Conservation (phyloP, 2,329 filamentous ascomycete species). For the Tolypocladium cylindrosporum region DNA sequence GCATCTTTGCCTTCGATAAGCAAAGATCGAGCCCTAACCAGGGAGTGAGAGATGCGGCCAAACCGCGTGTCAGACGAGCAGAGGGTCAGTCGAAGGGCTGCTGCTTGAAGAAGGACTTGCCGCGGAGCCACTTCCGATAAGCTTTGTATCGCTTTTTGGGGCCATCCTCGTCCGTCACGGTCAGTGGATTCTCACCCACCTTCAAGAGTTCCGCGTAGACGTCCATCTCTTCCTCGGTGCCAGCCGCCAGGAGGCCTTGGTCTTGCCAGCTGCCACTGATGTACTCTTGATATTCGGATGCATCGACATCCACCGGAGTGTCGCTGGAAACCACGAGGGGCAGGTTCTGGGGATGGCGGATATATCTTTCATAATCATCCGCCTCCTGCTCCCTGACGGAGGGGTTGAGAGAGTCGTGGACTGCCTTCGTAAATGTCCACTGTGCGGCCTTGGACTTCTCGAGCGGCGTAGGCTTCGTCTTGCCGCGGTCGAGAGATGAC, state of each 20-base stretch:
- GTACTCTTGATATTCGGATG: constrained; percentile 70
- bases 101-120: constrained; percentile 95
- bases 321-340: constrained; percentile 70
- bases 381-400: constrained; percentile 67
- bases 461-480: constrained; percentile 46
- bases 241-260: constrained; percentile 43
- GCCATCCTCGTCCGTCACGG: constrained; percentile 77
- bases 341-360: constrained; percentile 80
- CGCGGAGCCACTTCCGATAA: constrained; percentile 87
- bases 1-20: background rate
- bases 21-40: background rate
- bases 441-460: constrained; percentile 78
- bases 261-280: constrained; percentile 58
- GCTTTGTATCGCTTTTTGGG: constrained; percentile 94
- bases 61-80: background rate
- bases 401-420: constrained; percentile 77
- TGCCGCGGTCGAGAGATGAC: constrained; percentile 9
- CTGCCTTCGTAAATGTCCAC: constrained; percentile 80
- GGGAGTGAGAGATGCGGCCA: background rate
- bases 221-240: constrained; percentile 31
- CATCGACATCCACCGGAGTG: constrained; percentile 47
- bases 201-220: constrained; percentile 70
- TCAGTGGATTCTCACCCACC: constrained; percentile 73
- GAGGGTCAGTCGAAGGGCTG: constrained; percentile 47
- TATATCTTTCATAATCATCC: constrained; percentile 80